A percentile compares a stretch with the other conserved stretches of the same genome.
phyloP scores from a whole-genome alignment of 352 stramenopile genomes.

The Pythium apleroticum region DNA sequence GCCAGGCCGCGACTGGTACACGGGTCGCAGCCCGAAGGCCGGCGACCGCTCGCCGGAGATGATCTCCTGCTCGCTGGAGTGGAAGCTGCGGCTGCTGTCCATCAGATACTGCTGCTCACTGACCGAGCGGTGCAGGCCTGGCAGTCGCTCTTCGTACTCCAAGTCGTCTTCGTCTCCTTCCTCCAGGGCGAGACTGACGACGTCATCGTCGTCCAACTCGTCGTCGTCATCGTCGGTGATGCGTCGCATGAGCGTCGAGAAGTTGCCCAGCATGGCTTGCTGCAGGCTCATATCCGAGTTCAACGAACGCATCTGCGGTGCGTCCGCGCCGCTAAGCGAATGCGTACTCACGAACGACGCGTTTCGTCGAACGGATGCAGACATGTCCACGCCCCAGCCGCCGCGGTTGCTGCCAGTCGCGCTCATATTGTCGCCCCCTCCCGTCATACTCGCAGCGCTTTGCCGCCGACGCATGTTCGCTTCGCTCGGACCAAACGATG shows the following conservation, averaged over 20 bases:
- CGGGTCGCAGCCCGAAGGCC: constrained; percentile 4
- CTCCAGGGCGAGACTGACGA: constrained; percentile 17
- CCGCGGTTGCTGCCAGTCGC: constrained; percentile 9
- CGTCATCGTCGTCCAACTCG: constrained; percentile 29
- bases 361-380: constrained; percentile 4
- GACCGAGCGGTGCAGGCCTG: constrained; percentile 15
- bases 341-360: constrained; percentile 21
- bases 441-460: constrained; percentile 16
- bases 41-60: neutral
- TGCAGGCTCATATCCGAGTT: constrained; percentile 69
- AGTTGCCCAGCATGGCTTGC: constrained; percentile 73
- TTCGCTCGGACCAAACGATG: constrained; percentile 20
- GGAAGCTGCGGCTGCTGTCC: constrained; percentile 8
- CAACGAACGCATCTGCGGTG: constrained; percentile 36
- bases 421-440: constrained; percentile 17
- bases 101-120: constrained; percentile 14
- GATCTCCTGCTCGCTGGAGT: constrained; percentile 12
- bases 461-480: constrained; percentile 22
- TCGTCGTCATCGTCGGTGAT: constrained; percentile 53
- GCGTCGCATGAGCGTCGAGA: constrained; percentile 57
- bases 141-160: constrained; percentile 9
- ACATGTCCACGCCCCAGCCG: constrained; percentile 14
- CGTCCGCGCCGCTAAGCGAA: constrained; percentile 1
- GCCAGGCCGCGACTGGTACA: constrained; percentile 13
- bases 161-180: constrained; percentile 29